Evolutionary conservation across 139 green algal genomes (phyloP).

Genomic region (Coccomyxa sp.): DNA sequence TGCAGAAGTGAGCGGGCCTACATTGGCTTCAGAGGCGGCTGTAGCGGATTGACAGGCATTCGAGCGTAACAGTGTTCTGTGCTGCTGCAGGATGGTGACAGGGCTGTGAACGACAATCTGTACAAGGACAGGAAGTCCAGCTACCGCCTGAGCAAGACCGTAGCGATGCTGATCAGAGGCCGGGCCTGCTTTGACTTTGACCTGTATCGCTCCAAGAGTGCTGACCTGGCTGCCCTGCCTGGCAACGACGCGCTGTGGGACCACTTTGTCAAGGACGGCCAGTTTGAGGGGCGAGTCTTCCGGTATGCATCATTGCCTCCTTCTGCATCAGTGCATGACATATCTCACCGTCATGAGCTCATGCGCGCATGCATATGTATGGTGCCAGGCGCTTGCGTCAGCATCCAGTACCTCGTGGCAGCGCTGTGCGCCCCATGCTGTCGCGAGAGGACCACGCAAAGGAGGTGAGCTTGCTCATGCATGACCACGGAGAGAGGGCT

Average conservation of each 20-base stretch:
- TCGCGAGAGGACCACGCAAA: no score
- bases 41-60: no score
- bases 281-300: conserved; percentile 59
- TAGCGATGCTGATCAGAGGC: conserved; percentile 19
- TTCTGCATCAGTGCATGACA: background rate
- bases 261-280: conserved; percentile 64
- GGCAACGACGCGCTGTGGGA: conserved; percentile 31
- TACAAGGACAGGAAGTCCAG: conserved; percentile 18
- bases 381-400: background rate
- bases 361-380: background rate
- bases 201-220: conserved; percentile 43
- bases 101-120: conserved; percentile 20
- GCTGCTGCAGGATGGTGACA: conserved; percentile 4
- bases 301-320: conserved; percentile 12
- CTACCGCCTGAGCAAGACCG: conserved; percentile 19
- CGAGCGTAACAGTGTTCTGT: no score
- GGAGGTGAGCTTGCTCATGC: no score
- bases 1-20: no score
- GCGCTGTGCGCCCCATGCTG: no score
- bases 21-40: no score
- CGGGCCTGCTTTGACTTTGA: conserved; percentile 61
- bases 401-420: no score
- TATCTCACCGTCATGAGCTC: background rate
- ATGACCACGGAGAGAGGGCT: no score
- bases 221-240: conserved; percentile 30